phyloP scores from a whole-genome alignment of 2,329 filamentous ascomycete genomes.

The Sphaerulina populicola region DNA sequence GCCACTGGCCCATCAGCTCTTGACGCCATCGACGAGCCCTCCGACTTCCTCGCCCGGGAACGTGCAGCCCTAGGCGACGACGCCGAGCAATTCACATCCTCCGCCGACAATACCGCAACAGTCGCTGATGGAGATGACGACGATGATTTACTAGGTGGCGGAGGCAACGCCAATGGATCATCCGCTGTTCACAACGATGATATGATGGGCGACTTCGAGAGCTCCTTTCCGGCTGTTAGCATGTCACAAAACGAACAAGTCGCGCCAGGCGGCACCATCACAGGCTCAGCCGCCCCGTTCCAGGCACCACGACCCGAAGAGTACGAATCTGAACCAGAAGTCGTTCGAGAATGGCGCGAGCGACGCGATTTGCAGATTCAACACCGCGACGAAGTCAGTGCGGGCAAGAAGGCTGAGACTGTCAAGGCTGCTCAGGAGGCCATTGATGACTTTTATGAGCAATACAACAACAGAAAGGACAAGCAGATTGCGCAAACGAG shows the following conservation, averaged over 20 bases:
- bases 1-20: conserved; percentile 45
- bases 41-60: conserved; percentile 88
- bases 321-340: conserved; percentile 77
- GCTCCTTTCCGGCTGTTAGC: conserved; percentile 79
- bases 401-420: conserved; percentile 73
- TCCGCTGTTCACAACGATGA: conserved; percentile 19
- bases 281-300: conserved; percentile 55
- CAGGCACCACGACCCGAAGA: conserved; percentile 46
- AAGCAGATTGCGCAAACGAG: conserved; percentile 82
- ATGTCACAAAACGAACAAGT: conserved; percentile 59
- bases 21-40: conserved; percentile 50
- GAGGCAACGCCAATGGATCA: conserved; percentile 36
- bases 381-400: conserved; percentile 77
- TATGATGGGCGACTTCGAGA: conserved; percentile 61
- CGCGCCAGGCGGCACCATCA: conserved; percentile 71
- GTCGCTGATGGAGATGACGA: conserved; percentile 55
- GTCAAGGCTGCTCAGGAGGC: conserved; percentile 83
- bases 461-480: conserved; percentile 97
- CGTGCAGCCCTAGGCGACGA: conserved; percentile 86
- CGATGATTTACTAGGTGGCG: conserved; percentile 60
- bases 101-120: conserved; percentile 58
- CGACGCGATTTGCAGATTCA: conserved; percentile 73
- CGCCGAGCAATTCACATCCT: conserved; percentile 77
- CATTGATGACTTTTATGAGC: conserved; percentile 98
- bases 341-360: conserved; percentile 84